A percentile compares a stretch with the other conserved stretches of the same genome.
These are phyloP conservation scores for Castanea crenata DNA, from an alignment of 306 rosid genomes.

Conservation along the genomic window DNA sequence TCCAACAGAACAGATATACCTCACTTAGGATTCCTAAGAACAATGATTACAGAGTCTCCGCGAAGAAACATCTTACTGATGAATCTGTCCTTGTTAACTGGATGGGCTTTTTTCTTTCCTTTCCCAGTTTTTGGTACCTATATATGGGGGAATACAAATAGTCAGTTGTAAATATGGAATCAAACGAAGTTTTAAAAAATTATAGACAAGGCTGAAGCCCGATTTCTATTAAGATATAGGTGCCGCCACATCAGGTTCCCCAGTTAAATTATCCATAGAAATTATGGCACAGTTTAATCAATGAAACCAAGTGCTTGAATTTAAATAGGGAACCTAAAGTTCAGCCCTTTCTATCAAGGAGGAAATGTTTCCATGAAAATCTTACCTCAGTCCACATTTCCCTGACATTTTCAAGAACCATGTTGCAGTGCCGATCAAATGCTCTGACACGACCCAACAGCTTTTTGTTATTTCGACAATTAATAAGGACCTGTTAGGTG, in stretches of 20 bases:
- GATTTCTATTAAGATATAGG: not conserved
- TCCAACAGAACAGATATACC: not conserved
- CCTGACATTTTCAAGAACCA: conserved; percentile 94
- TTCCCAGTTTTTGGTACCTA: conserved; percentile 90
- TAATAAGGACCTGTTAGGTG: conserved; percentile 62
- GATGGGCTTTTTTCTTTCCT: conserved; percentile 87
- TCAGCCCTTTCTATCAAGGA: no score
- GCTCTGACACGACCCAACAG: conserved; percentile 94
- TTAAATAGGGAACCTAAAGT: no score
- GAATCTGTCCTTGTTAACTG: conserved; percentile 91
- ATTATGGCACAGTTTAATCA: no score
- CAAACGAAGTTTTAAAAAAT: no score
- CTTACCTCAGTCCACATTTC: conserved; percentile 99
- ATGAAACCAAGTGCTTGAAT: no score
- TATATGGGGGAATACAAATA: not conserved
- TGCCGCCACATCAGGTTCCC: no score
- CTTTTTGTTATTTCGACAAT: conserved; percentile 84
- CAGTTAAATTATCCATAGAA: no score
- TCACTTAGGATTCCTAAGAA: conserved; percentile 91
- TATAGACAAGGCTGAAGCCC: not conserved
- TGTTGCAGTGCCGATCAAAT: conserved; percentile 91
- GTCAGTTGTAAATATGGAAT: not conserved
- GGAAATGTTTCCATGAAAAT: not conserved
- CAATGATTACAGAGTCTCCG: conserved; percentile 87
- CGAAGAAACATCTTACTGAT: conserved; percentile 91